A percentile compares a stretch with the other conserved stretches of the same genome.
Evolutionary conservation across 352 stramenopile genomes (phyloP).

Genomic region (Pythium pectinolyticum): DNA sequence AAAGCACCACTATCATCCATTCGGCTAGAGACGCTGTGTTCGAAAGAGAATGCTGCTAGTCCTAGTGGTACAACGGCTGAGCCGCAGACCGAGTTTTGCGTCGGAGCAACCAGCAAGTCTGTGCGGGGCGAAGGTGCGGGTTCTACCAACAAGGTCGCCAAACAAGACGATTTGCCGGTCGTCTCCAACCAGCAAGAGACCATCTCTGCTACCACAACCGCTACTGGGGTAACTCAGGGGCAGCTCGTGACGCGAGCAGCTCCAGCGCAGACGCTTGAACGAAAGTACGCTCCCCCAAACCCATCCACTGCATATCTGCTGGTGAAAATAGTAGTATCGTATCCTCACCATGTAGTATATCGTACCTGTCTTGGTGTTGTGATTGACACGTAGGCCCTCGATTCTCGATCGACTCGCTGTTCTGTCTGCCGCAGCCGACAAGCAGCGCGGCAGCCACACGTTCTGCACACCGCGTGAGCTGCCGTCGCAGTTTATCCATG

Average conservation of each 20-base stretch:
- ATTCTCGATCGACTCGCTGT: conserved; percentile 30
- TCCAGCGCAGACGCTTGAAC: not conserved
- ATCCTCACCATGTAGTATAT: not conserved
- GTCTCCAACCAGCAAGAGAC: not conserved
- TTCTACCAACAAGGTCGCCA: not conserved
- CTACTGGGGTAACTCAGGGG: no score
- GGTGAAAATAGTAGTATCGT: not conserved
- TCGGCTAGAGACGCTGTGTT: conserved; percentile 21
- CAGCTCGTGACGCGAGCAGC: not conserved
- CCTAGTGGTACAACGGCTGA: no score
- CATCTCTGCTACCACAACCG: not conserved
- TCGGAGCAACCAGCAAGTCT: no score
- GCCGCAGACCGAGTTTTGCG: conserved; percentile 4
- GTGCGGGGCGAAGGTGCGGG: not conserved
- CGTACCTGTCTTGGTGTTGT: not conserved
- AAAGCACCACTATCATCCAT: conserved; percentile 21
- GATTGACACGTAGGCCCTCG: conserved; percentile 14
- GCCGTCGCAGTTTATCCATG: conserved; percentile 65
- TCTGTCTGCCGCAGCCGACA: conserved; percentile 21
- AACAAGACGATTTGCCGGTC: not conserved
- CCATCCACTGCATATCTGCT: not conserved
- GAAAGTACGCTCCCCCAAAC: not conserved
- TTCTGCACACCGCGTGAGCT: conserved; percentile 41
- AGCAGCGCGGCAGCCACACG: conserved; percentile 12
- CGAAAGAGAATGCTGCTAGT: not conserved